phyloP scores from a whole-genome alignment of 257 asterid genomes.

The Forsythia suspensa region DNA sequence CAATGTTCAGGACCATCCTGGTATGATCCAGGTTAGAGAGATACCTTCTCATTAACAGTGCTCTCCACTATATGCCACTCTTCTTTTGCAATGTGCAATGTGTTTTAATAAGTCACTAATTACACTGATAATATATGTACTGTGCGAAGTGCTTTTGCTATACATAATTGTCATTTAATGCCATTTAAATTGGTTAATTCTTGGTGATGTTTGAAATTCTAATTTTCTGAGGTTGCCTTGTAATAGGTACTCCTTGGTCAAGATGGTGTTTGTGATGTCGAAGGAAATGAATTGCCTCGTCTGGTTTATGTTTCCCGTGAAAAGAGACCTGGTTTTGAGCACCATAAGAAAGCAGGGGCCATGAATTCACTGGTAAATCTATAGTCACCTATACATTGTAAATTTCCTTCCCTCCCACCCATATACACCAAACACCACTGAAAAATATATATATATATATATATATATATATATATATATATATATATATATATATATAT shows the following conservation, averaged over 20 bases:
- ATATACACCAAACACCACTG: background rate
- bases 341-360: slow-evolving; percentile 95
- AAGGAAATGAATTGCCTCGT: slow-evolving; percentile 69
- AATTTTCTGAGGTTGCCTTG: slow-evolving; percentile 15
- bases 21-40: slow-evolving; percentile 86
- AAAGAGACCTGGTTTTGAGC: slow-evolving; percentile 91
- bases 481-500: no score
- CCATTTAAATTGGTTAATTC: background rate
- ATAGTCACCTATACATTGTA: background rate
- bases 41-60: background rate
- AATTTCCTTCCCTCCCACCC: background rate
- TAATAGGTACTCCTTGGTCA: slow-evolving; percentile 79
- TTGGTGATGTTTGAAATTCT: background rate
- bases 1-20: slow-evolving; percentile 90
- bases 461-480: no score
- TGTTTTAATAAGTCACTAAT: background rate
- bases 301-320: slow-evolving; percentile 91
- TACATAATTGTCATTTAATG: background rate
- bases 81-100: slow-evolving; percentile 5
- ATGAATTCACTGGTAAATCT: slow-evolving; percentile 81
- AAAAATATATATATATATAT: background rate
- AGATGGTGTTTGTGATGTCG: slow-evolving; percentile 64
- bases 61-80: background rate
- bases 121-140: background rate
- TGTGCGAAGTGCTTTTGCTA: background rate